Evolutionary conservation across 164 flowering plant genomes (phyloP).

Genomic region (Dillenia turbinata): DNA sequence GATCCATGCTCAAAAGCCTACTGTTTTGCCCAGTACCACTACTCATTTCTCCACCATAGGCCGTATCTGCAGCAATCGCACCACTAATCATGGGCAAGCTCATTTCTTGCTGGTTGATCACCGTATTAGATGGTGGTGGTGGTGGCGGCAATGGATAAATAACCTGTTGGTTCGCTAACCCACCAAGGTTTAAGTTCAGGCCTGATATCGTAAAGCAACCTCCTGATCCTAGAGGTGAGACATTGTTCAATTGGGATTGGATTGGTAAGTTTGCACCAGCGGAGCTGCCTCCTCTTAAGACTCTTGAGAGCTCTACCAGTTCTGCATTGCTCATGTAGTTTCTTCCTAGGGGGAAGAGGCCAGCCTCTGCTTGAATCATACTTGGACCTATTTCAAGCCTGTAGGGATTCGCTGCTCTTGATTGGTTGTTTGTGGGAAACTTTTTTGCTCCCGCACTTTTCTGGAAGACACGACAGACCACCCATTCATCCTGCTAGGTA

Average conservation of each 20-base stretch:
- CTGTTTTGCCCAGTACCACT: conserved; percentile 14
- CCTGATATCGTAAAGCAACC: conserved; percentile 69
- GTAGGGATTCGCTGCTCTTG: conserved; percentile 43
- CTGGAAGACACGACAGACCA: conserved; percentile 89
- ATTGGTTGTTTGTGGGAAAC: conserved; percentile 40
- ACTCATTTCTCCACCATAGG: conserved; percentile 28
- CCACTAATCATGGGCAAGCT: conserved; percentile 16
- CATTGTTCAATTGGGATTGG: conserved; percentile 45
- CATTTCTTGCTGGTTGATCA: conserved; percentile 28
- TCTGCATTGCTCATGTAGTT: conserved; percentile 46
- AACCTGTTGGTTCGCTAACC: conserved; percentile 18
- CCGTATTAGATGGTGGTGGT: neutral
- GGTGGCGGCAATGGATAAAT: conserved; percentile 16
- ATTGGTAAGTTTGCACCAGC: conserved; percentile 21
- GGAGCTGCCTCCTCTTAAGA: conserved; percentile 30
- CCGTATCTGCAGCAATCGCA: conserved; percentile 9
- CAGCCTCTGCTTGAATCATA: conserved; percentile 33
- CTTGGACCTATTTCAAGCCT: conserved; percentile 34
- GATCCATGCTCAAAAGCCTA: conserved; percentile 48
- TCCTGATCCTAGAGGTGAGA: neutral
- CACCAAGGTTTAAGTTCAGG: conserved; percentile 61
- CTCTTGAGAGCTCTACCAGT: conserved; percentile 49
- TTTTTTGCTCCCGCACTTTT: conserved; percentile 70
- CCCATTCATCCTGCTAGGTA: conserved; percentile 91
- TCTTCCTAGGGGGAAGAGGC: conserved; percentile 40